Percentiles rank a stretch among this genome's conserved stretches.
Conservation (phyloP, 192 early-diverging fungal species). For the Oehlia diaphana region DNA sequence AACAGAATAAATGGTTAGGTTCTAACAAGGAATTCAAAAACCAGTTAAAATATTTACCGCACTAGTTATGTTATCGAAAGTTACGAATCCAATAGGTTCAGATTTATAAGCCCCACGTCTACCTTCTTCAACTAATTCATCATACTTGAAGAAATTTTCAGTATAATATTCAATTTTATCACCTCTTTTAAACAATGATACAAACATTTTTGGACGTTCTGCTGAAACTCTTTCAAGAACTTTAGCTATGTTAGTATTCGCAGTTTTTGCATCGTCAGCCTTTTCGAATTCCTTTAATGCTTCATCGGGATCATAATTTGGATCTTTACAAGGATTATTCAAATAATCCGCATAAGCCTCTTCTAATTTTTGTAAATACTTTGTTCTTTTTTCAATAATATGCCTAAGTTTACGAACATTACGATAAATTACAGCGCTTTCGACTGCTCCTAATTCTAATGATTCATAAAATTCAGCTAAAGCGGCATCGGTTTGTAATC, state of each 20-base stretch:
- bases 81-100: conserved; percentile 75
- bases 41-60: conserved; percentile 47
- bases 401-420: conserved; percentile 58
- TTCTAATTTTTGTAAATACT: conserved; percentile 56
- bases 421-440: conserved; percentile 62
- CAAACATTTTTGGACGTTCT: conserved; percentile 44
- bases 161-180: conserved; percentile 70
- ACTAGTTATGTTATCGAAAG: conserved; percentile 68
- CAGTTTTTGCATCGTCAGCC: neutral
- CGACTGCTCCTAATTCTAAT: conserved; percentile 60
- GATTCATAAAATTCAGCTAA: conserved; percentile 70
- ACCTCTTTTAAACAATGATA: conserved; percentile 55
- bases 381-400: conserved; percentile 53
- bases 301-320: conserved; percentile 59
- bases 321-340: conserved; percentile 68
- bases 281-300: conserved; percentile 45
- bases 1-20: no score
- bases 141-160: conserved; percentile 51
- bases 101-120: conserved; percentile 43
- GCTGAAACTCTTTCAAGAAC: conserved; percentile 9
- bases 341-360: conserved; percentile 55
- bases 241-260: conserved; percentile 1
- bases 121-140: conserved; percentile 52
- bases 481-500: conserved; percentile 49
- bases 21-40: neutral